Conservation (phyloP, 2,329 filamentous ascomycete genomes). For the Polytolypa hystricis region DNA sequence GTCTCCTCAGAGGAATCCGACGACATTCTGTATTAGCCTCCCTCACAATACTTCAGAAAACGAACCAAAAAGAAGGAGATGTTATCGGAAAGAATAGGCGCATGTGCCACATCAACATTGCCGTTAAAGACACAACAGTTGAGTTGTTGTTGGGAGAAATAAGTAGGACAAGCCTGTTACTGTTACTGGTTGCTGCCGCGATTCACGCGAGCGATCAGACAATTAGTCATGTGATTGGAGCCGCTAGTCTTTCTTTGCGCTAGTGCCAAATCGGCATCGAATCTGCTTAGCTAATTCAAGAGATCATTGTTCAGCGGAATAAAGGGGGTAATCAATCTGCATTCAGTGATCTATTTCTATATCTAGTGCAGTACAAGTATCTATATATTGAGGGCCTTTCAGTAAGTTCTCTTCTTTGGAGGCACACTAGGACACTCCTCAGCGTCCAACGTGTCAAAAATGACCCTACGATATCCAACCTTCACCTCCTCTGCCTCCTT, state of each 20-base stretch:
- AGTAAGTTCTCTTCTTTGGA: constrained; percentile 27
- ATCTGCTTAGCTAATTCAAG: no score
- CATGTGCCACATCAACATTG: constrained; percentile 4
- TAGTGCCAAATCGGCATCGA: no score
- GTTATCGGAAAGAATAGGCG: constrained; percentile 2
- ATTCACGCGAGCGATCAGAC: no score
- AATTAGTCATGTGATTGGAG: no score
- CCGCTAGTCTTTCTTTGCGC: no score
- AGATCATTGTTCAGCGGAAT: not conserved
- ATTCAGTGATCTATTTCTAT: not conserved
- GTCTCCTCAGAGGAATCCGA: not conserved
- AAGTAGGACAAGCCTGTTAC: no score
- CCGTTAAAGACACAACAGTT: no score
- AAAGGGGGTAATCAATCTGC: not conserved
- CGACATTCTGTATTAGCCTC: constrained; percentile 11
- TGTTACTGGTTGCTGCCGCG: no score
- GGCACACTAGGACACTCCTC: constrained; percentile 29
- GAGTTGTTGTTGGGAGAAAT: no score
- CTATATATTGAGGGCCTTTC: constrained; percentile 5
- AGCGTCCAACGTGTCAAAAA: constrained; percentile 34
- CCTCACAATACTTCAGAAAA: constrained; percentile 2
- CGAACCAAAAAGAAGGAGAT: constrained; percentile 8
- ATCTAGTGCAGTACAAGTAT: no score
- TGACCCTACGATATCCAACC: constrained; percentile 32
- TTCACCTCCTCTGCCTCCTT: constrained; percentile 28